Base-by-base conservation (phyloP, 768 basidiomycete genomes). In the Sporobolomyces pararoseus region DNA sequence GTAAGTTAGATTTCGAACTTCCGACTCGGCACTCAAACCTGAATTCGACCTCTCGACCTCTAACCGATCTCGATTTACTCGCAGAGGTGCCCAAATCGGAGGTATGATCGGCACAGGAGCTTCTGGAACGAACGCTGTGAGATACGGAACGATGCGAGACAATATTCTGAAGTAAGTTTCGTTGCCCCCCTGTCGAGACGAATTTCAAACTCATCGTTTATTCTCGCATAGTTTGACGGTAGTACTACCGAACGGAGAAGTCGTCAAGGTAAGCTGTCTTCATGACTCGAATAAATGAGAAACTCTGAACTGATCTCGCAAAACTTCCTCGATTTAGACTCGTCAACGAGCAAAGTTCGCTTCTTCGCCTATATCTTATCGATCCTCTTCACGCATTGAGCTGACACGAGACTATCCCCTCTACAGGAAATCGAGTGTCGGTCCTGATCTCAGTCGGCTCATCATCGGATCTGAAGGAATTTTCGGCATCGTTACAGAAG, bases 31-130 rank as follows among this genome's bases (percentile, higher is more conserved):
- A 7, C 39, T 9, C 10, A 47, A 47, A 12, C 13, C 46, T 47
- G 17, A 52, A 17, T 16, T 16, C 21, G n/a, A n/a, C n/a, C n/a
- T n/a, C n/a, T n/a, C n/a, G n/a, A n/a, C n/a, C 39, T 53, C 21
- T 27, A 13, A 4, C 37, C 12, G 13, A n/a, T 31, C 25, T n/a
- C 25, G 4, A 12, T 27, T 25, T 13, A 4, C 23, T 21, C 4
- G n/a, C 51, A 70, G 68, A 3, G 69, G 69, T 4, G 70, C 70
- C 7, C 67, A 69, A 44, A 90, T 92, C 70, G 91, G 90, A 14
- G 90, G 91, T 6, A 93, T 92, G 89, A 86, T 90, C 59, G 88
- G 87, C 7, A 95, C 91, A 0, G 89, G 89, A 9, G 92, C 90
- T 76, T 87, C 86, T 57, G 90, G 90, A 60, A 91, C 90, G 84